phyloP scores from a whole-genome alignment of 1,139 yeast species.

The Candida sp. region DNA sequence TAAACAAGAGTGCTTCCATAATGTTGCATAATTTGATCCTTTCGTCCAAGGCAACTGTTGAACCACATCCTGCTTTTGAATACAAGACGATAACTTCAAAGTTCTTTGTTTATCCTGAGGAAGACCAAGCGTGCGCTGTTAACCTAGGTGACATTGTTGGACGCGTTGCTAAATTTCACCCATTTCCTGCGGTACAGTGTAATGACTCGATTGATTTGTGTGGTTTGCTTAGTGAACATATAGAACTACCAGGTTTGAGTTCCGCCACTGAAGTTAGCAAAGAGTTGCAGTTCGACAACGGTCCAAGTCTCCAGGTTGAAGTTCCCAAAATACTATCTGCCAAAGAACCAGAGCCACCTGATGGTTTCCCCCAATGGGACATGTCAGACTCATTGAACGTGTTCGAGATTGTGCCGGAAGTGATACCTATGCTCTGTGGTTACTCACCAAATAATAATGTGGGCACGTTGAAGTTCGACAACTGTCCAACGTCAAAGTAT shows the following conservation, averaged over 20 bases:
- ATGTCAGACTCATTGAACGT: conserved; percentile 3
- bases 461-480: not conserved
- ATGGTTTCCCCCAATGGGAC: conserved; percentile 2
- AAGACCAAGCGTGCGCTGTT: no score
- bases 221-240: not conserved
- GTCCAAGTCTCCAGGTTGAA: not conserved
- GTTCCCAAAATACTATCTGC: not conserved
- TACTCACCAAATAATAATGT: no score
- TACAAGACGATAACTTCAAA: not conserved
- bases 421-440: no score
- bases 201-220: not conserved
- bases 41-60: not conserved
- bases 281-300: not conserved
- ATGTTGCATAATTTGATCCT: conserved; percentile 1
- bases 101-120: conserved; percentile 1
- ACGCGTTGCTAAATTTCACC: not conserved
- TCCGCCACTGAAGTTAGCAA: not conserved
- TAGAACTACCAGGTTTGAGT: not conserved
- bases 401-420: not conserved
- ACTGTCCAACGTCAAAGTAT: not conserved
- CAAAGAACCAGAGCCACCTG: not conserved
- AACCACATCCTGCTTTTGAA: not conserved
- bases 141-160: not conserved
- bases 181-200: not conserved
- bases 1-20: conserved; percentile 2